These are phyloP conservation scores for Ascoidea tarda DNA, from an alignment of 805 yeast species.

Conservation along the genomic window DNA sequence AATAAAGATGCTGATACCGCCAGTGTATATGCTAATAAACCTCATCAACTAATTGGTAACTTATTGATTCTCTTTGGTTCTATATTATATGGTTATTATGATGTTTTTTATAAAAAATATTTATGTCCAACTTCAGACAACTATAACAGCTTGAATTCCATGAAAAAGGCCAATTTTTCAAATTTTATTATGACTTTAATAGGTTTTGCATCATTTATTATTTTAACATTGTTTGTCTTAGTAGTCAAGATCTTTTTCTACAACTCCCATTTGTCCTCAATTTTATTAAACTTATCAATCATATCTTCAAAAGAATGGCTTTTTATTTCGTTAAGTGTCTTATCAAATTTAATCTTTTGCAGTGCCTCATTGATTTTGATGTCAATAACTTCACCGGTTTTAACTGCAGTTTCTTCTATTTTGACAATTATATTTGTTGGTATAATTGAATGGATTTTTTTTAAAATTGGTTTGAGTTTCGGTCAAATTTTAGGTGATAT, in stretches of 20 bases:
- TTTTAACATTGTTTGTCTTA: slow-evolving; percentile 12
- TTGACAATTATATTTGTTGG: slow-evolving; percentile 75
- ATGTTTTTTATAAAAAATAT: slow-evolving; percentile 64
- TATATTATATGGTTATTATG: slow-evolving; percentile 66
- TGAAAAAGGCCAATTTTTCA: slow-evolving; percentile 70
- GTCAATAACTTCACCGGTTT: slow-evolving; percentile 77
- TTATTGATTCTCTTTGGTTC: slow-evolving; percentile 62
- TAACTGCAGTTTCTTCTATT: slow-evolving; percentile 55
- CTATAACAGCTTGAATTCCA: slow-evolving; percentile 22
- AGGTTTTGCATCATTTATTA: slow-evolving; percentile 39
- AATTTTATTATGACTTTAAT: slow-evolving; percentile 58
- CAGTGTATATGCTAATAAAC: slow-evolving; percentile 20
- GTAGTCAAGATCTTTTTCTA: slow-evolving; percentile 15
- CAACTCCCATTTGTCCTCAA: slow-evolving; percentile 24
- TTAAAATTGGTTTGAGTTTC: slow-evolving; percentile 38
- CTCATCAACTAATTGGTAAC: slow-evolving; percentile 56
- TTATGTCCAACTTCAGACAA: slow-evolving; percentile 57
- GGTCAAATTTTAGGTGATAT: slow-evolving; percentile 58
- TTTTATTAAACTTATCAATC: slow-evolving; percentile 14
- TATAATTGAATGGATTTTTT: slow-evolving; percentile 53
- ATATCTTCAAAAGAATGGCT: slow-evolving; percentile 21
- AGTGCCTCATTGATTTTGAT: slow-evolving; percentile 62
- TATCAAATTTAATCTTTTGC: slow-evolving; percentile 54
- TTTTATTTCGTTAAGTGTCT: slow-evolving; percentile 35
- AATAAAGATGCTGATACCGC: slow-evolving; percentile 9